Percentiles rank a stretch among this genome's conserved stretches.
Evolutionary conservation across 2,329 filamentous ascomycete genomes (phyloP).

Genomic region (Elsinoe perseae): DNA sequence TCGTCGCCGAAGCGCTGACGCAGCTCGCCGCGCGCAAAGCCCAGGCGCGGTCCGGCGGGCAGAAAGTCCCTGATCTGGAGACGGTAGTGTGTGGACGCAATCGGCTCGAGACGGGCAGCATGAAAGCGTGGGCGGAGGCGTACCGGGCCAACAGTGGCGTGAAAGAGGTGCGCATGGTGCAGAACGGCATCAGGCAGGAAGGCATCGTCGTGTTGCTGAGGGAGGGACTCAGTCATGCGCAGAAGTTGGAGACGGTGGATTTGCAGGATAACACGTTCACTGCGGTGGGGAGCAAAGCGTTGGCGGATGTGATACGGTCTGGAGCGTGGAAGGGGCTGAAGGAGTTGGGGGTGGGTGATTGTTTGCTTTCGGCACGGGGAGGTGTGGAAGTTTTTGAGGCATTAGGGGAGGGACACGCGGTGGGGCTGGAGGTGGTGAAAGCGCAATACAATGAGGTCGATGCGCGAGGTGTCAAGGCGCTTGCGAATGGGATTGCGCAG

Average conservation of each 20-base stretch:
- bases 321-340: conserved; percentile 60
- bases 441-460: conserved; percentile 95
- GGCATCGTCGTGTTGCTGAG: conserved; percentile 76
- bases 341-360: conserved; percentile 86
- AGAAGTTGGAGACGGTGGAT: conserved; percentile 67
- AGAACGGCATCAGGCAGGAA: conserved; percentile 93
- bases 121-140: conserved; percentile 87
- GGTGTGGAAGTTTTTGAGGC: conserved; percentile 64
- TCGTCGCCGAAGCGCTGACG: conserved; percentile 80
- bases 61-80: conserved; percentile 72
- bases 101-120: conserved; percentile 88
- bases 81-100: conserved; percentile 98
- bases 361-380: conserved; percentile 70
- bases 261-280: conserved; percentile 98
- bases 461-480: conserved; percentile 60
- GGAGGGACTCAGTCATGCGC: conserved; percentile 66
- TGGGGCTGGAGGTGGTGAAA: conserved; percentile 69
- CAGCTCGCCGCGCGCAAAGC: conserved; percentile 78
- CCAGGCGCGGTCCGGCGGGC: conserved; percentile 59
- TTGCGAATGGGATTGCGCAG: conserved; percentile 44
- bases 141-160: conserved; percentile 75
- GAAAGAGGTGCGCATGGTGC: conserved; percentile 89
- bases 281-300: conserved; percentile 64
- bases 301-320: conserved; percentile 63
- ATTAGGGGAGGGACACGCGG: conserved; percentile 66